phyloP scores from a whole-genome alignment of 2,329 filamentous ascomycete genomes.

The Atkinsonella texensis region DNA sequence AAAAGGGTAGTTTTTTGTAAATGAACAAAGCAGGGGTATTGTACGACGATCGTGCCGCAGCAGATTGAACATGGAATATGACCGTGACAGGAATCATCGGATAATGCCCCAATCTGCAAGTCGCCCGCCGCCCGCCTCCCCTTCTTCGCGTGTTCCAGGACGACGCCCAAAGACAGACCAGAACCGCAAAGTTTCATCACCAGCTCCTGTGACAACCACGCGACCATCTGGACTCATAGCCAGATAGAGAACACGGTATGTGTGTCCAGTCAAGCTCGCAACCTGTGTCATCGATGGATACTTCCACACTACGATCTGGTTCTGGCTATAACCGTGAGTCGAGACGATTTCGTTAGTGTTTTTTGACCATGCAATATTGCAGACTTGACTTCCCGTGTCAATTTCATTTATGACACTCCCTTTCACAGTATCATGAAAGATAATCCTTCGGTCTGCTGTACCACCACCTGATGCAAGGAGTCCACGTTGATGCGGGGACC shows the following conservation, averaged over 20 bases:
- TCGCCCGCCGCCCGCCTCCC: slow-evolving; percentile 44
- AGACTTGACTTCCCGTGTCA: slow-evolving; percentile 97
- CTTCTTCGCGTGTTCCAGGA: slow-evolving; percentile 57
- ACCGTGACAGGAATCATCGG: slow-evolving; percentile 30
- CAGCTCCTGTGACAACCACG: slow-evolving; percentile 87
- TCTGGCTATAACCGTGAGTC: slow-evolving; percentile 94
- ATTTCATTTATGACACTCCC: slow-evolving; percentile 73
- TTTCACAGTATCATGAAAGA: slow-evolving; percentile 94
- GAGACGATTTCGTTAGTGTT: slow-evolving; percentile 97
- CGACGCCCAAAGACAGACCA: slow-evolving; percentile 92
- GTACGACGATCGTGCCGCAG: too few relatives aligned
- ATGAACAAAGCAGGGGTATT: too few relatives aligned
- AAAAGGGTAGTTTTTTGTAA: too few relatives aligned
- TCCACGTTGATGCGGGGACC: slow-evolving; percentile 92
- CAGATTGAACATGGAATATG: neutral
- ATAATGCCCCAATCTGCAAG: slow-evolving; percentile 78
- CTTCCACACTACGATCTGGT: slow-evolving; percentile 99
- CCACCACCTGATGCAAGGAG: slow-evolving; percentile 92
- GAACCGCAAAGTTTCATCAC: slow-evolving; percentile 90
- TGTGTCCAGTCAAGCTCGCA: slow-evolving; percentile 88
- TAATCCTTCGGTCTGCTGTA: slow-evolving; percentile 90
- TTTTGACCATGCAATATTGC: slow-evolving; percentile 93
- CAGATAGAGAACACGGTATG: slow-evolving; percentile 88
- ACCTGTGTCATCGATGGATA: slow-evolving; percentile 98
- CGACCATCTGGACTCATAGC: slow-evolving; percentile 96